Base-by-base conservation (phyloP, 2,329 filamentous ascomycete genomes). In the Colletotrichum siamense region DNA sequence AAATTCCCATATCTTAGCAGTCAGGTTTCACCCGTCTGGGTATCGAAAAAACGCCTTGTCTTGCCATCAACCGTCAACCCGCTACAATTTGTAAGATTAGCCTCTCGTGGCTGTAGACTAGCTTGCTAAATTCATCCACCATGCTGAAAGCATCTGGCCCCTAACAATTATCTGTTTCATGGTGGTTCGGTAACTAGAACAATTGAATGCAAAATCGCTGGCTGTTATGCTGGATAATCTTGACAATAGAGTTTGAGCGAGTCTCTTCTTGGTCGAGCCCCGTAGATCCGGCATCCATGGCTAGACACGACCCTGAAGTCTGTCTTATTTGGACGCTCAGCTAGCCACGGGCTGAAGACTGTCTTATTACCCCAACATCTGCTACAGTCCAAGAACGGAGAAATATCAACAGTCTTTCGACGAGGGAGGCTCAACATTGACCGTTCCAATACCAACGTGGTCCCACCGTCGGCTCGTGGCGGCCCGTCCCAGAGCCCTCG, bases 221-320 rank as follows among this genome's bases (percentile, higher is more conserved):
- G 0, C 39, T 44, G 39, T 2, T n/a, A 44, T 44, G 39, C 18
- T 44, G 39, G 9, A 44, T 0, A 2, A 10, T 18, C 16, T 44
- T 0, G 18, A 44, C 36, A 18, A 1, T 12, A 49, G n/a, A 49
- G 18, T 49, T 49, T 7, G 3, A 22, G 10, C 44, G 10, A 49
- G 0, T 22, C 9, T 12, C 18, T 22, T 49, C 9, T 22, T 0
- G 0, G 44, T 7, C 2, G 1, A 49, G 44, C 44, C 0, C 44
- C 44, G 10, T 3, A 13, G 44, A 49, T 49, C n/a, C 0, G 44
- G 44, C 44, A 49, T 49, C 7, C n/a, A 22, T 49, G 44, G 18
- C 2, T 13, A 49, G 44, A 49, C 44, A 49, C 44, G 18, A 49
- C 44, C 44, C 44, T 49, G 2, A 22, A 22, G 44, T 22, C 10